These are phyloP conservation scores for Saposhnikovia divaricata DNA, from an alignment of 129 eudicot genomes.

Conservation along the genomic window DNA sequence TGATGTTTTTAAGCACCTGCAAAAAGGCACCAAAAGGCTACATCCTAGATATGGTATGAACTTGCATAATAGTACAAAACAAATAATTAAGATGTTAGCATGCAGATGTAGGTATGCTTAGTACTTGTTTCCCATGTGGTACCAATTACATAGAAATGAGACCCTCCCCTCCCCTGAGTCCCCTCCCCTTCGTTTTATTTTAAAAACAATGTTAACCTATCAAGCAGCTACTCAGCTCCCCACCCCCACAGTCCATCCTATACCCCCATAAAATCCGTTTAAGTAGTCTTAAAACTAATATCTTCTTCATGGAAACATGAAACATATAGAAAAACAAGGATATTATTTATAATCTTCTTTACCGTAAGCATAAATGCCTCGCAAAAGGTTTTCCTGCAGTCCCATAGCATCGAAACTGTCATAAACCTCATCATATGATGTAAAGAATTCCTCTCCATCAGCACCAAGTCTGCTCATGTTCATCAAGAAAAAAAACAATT, in stretches of 20 bases:
- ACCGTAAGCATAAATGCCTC: conserved; percentile 24
- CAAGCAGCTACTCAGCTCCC: not conserved
- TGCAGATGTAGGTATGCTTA: not conserved
- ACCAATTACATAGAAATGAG: not conserved
- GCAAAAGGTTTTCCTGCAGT: conserved; percentile 17
- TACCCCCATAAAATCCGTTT: not conserved
- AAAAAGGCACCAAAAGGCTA: not conserved
- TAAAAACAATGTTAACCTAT: no score
- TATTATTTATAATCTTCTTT: not conserved
- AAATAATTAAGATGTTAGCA: no score
- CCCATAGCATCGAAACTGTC: conserved; percentile 24
- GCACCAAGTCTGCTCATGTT: conserved; percentile 6
- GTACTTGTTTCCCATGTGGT: not conserved
- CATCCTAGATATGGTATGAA: not conserved
- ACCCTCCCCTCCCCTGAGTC: not conserved
- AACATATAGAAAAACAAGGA: not conserved
- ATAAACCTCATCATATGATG: conserved; percentile 20
- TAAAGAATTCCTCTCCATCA: conserved; percentile 13
- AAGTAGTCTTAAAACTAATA: not conserved
- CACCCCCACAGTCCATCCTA: not conserved
- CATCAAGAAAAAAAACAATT: not conserved
- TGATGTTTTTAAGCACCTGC: not conserved
- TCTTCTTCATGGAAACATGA: not conserved
- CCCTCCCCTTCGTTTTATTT: not conserved
- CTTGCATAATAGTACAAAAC: not conserved